Evolutionary conservation across 805 yeast species (phyloP).

Genomic region (Wickerhamiella allomyrinae): DNA sequence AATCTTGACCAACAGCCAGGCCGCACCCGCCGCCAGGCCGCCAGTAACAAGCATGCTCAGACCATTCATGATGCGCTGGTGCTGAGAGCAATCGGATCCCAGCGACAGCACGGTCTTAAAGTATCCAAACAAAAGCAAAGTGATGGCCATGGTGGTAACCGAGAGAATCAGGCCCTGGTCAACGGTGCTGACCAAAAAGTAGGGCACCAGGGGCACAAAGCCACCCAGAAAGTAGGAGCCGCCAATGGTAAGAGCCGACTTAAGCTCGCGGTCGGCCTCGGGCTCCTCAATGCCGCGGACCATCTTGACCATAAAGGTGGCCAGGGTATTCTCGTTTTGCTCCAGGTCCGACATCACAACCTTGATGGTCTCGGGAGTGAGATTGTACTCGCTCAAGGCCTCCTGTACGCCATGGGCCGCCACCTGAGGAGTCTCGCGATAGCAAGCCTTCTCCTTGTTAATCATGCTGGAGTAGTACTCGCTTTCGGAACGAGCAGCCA

Average conservation of each 20-base stretch:
- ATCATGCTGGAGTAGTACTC: slow-evolving; percentile 22
- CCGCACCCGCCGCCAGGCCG: slow-evolving; percentile 94
- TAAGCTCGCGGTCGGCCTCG: slow-evolving; percentile 76
- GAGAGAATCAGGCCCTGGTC: slow-evolving; percentile 62
- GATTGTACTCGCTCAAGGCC: slow-evolving; percentile 54
- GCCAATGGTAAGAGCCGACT: slow-evolving; percentile 84
- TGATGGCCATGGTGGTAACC: slow-evolving; percentile 66
- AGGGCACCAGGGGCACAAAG: slow-evolving; percentile 78
- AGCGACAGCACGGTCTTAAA: slow-evolving; percentile 72
- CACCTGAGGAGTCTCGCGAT: slow-evolving; percentile 19
- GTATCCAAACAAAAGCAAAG: slow-evolving; percentile 78
- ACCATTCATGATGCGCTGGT: slow-evolving; percentile 48
- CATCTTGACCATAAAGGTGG: slow-evolving; percentile 73
- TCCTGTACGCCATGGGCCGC: slow-evolving; percentile 71
- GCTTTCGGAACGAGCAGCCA: slow-evolving; percentile 82
- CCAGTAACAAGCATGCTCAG: slow-evolving; percentile 88
- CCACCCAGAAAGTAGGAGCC: slow-evolving; percentile 84
- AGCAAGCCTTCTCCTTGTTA: slow-evolving; percentile 18
- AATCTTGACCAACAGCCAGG: slow-evolving; percentile 64
- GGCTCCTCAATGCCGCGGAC: slow-evolving; percentile 95
- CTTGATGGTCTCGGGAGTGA: slow-evolving; percentile 56
- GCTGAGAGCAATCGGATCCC: slow-evolving; percentile 54
- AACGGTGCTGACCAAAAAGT: slow-evolving; percentile 68
- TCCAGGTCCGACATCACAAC: slow-evolving; percentile 68
- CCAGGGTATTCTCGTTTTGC: slow-evolving; percentile 59